These are phyloP conservation scores for Athelia sp. DNA, from an alignment of 1,284 basidiomycete species.

Conservation along the genomic window DNA sequence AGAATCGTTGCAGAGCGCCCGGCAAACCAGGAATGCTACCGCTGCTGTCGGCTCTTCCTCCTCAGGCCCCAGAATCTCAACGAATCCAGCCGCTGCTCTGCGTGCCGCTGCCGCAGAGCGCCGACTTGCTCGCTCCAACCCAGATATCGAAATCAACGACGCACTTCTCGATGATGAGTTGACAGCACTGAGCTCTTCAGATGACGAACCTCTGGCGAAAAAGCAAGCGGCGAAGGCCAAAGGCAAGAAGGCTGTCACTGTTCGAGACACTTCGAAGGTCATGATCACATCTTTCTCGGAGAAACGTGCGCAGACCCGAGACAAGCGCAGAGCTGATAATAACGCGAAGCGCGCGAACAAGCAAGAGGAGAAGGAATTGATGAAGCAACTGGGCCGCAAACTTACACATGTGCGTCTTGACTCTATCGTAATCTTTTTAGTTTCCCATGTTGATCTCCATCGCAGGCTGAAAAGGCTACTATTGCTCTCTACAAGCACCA, in stretches of 20 bases:
- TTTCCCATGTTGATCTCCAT: constrained; percentile 58
- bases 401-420: constrained; percentile 53
- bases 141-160: constrained; percentile 27
- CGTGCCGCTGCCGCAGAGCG: constrained; percentile 52
- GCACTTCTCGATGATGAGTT: constrained; percentile 19
- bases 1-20: constrained; percentile 42
- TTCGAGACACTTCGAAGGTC: constrained; percentile 13
- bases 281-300: constrained; percentile 34
- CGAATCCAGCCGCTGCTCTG: constrained; percentile 36
- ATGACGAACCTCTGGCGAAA: constrained; percentile 28
- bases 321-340: constrained; percentile 21
- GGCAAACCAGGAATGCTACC: constrained; percentile 29
- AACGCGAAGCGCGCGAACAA: constrained; percentile 29
- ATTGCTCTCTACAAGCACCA: constrained; percentile 63
- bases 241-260: constrained; percentile 8
- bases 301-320: constrained; percentile 19
- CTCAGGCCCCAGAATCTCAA: constrained; percentile 12
- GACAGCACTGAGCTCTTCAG: constrained; percentile 20
- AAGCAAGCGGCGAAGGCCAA: constrained; percentile 28
- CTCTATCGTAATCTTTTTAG: constrained; percentile 72
- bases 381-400: constrained; percentile 57
- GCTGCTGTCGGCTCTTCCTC: constrained; percentile 37
- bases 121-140: constrained; percentile 30
- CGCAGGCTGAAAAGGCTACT: constrained; percentile 72
- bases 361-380: constrained; percentile 45